Evolutionary conservation across 371 early-diverging fungal genomes (phyloP).

Genomic region (Phascolomyces articulosus): DNA sequence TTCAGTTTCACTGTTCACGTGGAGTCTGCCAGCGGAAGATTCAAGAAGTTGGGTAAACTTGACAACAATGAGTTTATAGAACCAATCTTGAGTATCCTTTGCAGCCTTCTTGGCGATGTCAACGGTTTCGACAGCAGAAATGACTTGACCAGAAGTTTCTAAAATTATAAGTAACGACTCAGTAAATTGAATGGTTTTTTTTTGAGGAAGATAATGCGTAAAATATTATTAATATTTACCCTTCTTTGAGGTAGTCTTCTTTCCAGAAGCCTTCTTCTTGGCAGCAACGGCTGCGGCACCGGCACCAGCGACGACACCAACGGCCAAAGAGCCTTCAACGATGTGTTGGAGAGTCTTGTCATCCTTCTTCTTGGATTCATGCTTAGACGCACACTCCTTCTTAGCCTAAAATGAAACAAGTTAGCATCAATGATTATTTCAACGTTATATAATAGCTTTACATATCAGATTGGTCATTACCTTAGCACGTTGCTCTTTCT

Average conservation of each 20-base stretch:
- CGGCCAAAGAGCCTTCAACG: slow-evolving; percentile 11
- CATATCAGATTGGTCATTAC: not conserved
- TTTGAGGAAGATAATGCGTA: not conserved
- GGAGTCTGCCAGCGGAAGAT: slow-evolving; percentile 20
- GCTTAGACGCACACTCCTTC: not conserved
- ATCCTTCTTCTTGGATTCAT: slow-evolving; percentile 4
- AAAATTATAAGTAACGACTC: not conserved
- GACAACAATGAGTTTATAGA: slow-evolving; percentile 7
- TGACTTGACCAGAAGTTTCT: not conserved
- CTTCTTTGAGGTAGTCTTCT: slow-evolving; percentile 2
- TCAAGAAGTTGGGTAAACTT: slow-evolving; percentile 19
- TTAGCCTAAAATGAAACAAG: too few species aligned
- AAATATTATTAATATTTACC: not conserved
- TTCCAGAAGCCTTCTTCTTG: slow-evolving; percentile 5
- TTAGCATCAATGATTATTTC: too few species aligned
- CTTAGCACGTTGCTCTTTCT: not conserved
- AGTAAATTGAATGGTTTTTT: not conserved
- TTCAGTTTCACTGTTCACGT: slow-evolving; percentile 23
- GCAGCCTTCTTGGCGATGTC: slow-evolving; percentile 8
- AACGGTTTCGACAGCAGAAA: not conserved
- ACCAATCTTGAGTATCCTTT: slow-evolving; percentile 9
- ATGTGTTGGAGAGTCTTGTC: slow-evolving; percentile 6
- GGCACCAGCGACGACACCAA: slow-evolving; percentile 9
- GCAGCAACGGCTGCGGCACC: slow-evolving; percentile 5
- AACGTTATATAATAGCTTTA: too few species aligned